phyloP scores from a whole-genome alignment of 1,139 yeast genomes.

The Tardiomyces blankii region DNA sequence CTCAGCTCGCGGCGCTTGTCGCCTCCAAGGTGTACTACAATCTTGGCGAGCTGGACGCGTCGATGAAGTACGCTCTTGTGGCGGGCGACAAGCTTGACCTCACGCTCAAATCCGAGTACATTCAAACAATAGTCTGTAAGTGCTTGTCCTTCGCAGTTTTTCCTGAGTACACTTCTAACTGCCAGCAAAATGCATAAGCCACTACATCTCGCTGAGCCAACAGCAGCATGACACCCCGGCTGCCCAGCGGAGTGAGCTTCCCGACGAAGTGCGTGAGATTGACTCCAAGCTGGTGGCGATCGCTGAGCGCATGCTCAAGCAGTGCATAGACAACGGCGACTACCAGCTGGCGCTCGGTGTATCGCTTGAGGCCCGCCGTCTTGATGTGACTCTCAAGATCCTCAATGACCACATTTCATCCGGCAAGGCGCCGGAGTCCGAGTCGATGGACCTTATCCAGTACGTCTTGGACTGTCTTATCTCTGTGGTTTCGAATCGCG shows the following conservation, averaged over 20 bases:
- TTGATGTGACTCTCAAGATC: conserved; percentile 66
- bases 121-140: conserved; percentile 72
- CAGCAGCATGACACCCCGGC: conserved; percentile 35
- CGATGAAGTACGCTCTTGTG: conserved; percentile 77
- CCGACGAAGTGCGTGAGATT: conserved; percentile 23
- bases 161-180: not conserved
- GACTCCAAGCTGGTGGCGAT: conserved; percentile 56
- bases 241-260: conserved; percentile 9
- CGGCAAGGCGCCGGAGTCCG: conserved; percentile 30
- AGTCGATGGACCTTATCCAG: conserved; percentile 46
- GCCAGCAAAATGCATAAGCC: conserved; percentile 54
- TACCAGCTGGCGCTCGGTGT: conserved; percentile 81
- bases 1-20: conserved; percentile 80
- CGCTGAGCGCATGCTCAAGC: conserved; percentile 77
- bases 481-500: conserved; percentile 50
- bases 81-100: conserved; percentile 78
- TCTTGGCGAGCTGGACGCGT: conserved; percentile 85
- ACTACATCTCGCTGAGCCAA: conserved; percentile 60
- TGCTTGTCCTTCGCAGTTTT: not conserved
- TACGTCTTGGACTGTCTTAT: conserved; percentile 73
- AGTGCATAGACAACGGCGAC: conserved; percentile 65
- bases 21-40: conserved; percentile 94
- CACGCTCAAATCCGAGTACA: conserved; percentile 66
- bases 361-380: conserved; percentile 76
- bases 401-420: conserved; percentile 32